These are phyloP conservation scores for Phytophthora multivora DNA, from an alignment of 352 stramenopile species.

Conservation along the genomic window DNA sequence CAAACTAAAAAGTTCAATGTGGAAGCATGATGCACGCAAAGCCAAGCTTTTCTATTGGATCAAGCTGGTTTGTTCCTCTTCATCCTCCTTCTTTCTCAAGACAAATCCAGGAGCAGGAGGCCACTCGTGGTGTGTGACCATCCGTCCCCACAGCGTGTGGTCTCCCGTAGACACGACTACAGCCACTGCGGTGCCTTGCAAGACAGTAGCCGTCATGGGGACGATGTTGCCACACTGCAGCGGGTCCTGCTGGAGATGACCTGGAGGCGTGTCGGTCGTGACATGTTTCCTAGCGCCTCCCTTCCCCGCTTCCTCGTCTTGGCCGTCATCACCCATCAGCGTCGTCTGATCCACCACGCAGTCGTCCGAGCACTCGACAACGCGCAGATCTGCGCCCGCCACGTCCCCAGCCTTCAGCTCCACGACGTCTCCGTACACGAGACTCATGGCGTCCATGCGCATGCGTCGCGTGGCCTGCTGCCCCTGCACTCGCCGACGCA, in stretches of 20 bases:
- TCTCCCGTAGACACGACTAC: slow-evolving; percentile 81
- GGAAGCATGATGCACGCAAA: background rate
- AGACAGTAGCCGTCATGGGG: slow-evolving; percentile 64
- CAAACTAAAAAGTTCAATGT: slow-evolving; percentile 4
- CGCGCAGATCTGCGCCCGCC: slow-evolving; percentile 88
- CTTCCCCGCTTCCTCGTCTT: slow-evolving; percentile 33
- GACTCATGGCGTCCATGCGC: slow-evolving; percentile 90
- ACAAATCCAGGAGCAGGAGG: slow-evolving; percentile 27
- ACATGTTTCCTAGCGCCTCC: slow-evolving; percentile 44
- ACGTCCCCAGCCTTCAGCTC: slow-evolving; percentile 88
- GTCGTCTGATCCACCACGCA: slow-evolving; percentile 71
- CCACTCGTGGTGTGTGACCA: slow-evolving; percentile 69
- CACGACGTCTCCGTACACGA: slow-evolving; percentile 94
- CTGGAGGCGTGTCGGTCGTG: slow-evolving; percentile 20
- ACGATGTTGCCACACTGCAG: slow-evolving; percentile 70
- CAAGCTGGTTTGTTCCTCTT: slow-evolving; percentile 36
- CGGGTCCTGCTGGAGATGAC: slow-evolving; percentile 30
- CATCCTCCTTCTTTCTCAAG: slow-evolving; percentile 15
- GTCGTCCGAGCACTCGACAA: slow-evolving; percentile 80
- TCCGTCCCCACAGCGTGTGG: slow-evolving; percentile 68
- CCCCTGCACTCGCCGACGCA: slow-evolving; percentile 58
- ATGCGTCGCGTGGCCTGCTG: slow-evolving; percentile 67
- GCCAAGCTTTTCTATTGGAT: slow-evolving; percentile 26
- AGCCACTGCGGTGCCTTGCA: slow-evolving; percentile 57
- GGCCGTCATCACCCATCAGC: slow-evolving; percentile 38